Conservation (phyloP, 2,329 filamentous ascomycete species). For the Hymenoscyphus fraxineus region DNA sequence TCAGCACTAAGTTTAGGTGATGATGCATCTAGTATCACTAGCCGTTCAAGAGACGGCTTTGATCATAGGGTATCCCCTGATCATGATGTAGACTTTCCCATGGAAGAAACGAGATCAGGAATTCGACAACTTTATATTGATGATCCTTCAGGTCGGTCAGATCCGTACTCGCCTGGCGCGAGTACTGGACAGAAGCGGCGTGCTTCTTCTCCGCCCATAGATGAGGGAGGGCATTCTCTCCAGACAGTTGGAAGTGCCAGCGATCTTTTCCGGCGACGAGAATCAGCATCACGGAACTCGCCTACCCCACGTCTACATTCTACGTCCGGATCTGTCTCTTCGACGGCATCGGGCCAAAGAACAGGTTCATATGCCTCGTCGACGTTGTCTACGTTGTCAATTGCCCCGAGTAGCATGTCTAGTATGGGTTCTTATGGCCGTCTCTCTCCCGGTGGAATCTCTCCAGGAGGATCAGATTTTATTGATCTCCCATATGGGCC, state of each 20-base stretch:
- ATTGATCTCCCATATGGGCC: conserved; percentile 53
- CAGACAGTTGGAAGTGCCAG: conserved; percentile 34
- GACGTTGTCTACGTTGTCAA: conserved; percentile 53
- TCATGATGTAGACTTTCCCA: conserved; percentile 42
- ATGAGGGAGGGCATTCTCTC: conserved; percentile 39
- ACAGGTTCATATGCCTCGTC: conserved; percentile 61
- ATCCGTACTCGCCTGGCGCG: conserved; percentile 30
- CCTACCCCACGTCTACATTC: conserved; percentile 53
- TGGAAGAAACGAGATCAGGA: conserved; percentile 51
- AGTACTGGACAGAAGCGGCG: conserved; percentile 58
- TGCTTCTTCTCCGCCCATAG: conserved; percentile 57
- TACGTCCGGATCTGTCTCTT: conserved; percentile 60
- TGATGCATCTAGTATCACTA: conserved; percentile 46
- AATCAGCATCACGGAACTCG: conserved; percentile 52
- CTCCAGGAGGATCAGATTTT: conserved; percentile 37
- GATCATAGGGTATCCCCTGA: conserved; percentile 48
- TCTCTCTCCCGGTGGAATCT: conserved; percentile 56
- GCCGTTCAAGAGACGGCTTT: conserved; percentile 56
- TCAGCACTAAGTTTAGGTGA: conserved; percentile 42
- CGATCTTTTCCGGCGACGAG: conserved; percentile 35
- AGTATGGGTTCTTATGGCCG: conserved; percentile 60
- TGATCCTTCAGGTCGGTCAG: conserved; percentile 41
- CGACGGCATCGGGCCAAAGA: conserved; percentile 58
- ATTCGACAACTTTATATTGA: conserved; percentile 50
- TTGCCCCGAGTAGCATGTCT: conserved; percentile 59